Evolutionary conservation across 2,329 filamentous ascomycete species (phyloP), one percentile per base, ranked within the genome.

Genomic region (Chaetothyriales sp.): DNA sequence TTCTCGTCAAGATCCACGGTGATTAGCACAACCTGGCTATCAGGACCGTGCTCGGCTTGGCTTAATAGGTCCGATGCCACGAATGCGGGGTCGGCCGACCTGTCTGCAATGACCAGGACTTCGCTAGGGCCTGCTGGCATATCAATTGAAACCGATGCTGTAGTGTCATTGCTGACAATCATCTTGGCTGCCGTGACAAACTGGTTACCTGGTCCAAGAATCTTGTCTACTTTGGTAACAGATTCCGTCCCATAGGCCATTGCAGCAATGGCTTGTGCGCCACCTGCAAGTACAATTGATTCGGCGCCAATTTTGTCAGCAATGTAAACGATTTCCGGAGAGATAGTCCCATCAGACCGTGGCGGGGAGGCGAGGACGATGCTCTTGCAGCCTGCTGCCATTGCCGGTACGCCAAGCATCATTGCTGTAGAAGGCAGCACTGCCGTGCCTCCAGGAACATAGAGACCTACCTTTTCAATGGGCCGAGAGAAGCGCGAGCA

Each of bases 111-210:
- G 51, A 98, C 92, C n/a, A 98, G 78, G 2, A 98, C 88, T 66
- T 98, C 92, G 36, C 88, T 95, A 0, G 92, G 92, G 0, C 92
- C 92, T 36, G 92, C 92, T 9, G 92, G 92, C 92, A 98, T 98
- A 65, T 98, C 92, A 62, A 98, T 98, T 67, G 87, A 83, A 43
- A 95, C 89, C 19, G 86, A 85, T 10, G 92, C 92, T 53, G 88
- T 93, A 44, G 92, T 96, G 65, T 98, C 92, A 67, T 98, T 98
- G 68, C 84, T 86, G 44, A 98, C 92, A 61, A 89, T 77, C 92
- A 98, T 98, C 78, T 98, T 98, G 49, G 86, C 92, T 0, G 92
- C 92, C 0, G 92, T 98, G 43, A 98, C 92, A 64, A 96, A 98
- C 68, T 96, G 92, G 70, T 98, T 98, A 36, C 92, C 92, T 2